Conservation (phyloP, 2,329 filamentous ascomycete species). For the Talaromyces sp. region DNA sequence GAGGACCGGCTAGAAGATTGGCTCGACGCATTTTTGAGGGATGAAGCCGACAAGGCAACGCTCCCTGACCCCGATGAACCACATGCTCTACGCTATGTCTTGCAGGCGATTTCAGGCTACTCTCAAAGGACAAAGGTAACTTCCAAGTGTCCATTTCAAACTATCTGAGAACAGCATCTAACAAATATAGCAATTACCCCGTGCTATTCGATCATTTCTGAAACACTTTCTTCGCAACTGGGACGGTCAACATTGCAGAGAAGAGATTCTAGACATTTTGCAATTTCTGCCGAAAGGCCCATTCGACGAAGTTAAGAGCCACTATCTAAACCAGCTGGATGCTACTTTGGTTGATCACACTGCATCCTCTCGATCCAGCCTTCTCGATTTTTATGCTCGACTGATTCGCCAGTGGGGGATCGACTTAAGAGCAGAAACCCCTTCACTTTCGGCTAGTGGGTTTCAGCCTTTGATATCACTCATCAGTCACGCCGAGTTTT, state of each 20-base stretch:
- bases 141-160: neutral
- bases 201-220: conserved; percentile 27
- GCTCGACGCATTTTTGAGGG: conserved; percentile 33
- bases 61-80: conserved; percentile 43
- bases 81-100: conserved; percentile 29
- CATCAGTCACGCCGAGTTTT: conserved; percentile 45
- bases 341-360: conserved; percentile 30
- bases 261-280: conserved; percentile 32
- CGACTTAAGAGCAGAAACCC: conserved; percentile 23
- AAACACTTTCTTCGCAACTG: conserved; percentile 53
- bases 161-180: conserved; percentile 4
- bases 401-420: conserved; percentile 55
- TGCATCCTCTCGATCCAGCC: conserved; percentile 47
- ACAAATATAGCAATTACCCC: conserved; percentile 25
- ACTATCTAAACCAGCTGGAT: conserved; percentile 37
- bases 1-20: conserved; percentile 30
- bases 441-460: conserved; percentile 19
- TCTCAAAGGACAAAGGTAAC: conserved; percentile 33
- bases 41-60: conserved; percentile 27
- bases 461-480: conserved; percentile 35
- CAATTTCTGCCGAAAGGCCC: conserved; percentile 27
- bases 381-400: conserved; percentile 62
- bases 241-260: conserved; percentile 54
- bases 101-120: conserved; percentile 29
- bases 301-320: conserved; percentile 27